Evolutionary conservation across 176 grass and related monocot genomes (phyloP), one percentile per base, ranked within the genome.

Genomic region (Carex scoparia): DNA sequence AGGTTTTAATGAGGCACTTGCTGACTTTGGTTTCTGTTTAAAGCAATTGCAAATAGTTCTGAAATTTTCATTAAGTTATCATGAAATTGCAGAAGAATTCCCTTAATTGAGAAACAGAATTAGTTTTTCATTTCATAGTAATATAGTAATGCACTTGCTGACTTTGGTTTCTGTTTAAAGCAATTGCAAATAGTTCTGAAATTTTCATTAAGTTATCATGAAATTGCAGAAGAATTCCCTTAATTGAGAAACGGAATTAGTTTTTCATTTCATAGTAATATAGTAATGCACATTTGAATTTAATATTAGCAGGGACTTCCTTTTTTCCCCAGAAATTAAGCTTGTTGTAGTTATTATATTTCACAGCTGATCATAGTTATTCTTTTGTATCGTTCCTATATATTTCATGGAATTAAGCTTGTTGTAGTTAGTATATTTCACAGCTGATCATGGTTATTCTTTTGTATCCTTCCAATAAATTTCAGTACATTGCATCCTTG

Each of bases 401-500:
- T 81, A 64, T 84, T 86, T 71, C 12, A 48, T 76, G 73, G 13
- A 15, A 77, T 77, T 77, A 55, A 76, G 46, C 10, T 7, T 77
- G 15, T 76, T 32, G 12, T 10, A 56, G 27, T 77, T 56, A 31
- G 16, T 19, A 11, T 55, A 55, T 28, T 74, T 51, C 9, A 16
- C 18, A 51, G 16, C 42, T 74, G 44, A 74, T 51, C 69, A 74
- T 51, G 13, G 9, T 46, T 81, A 11, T 81, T 74, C 28, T 38
- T 81, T 35, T 81, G 44, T 7, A 23, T 37, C 2, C 84, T 46
- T 71, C 74, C 42, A 23, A 27, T 77, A 15, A 84, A 64, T 86
- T 86, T 71, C 37, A 98, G 97, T 99, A 99, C 55, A 91, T 99
- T 73, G 89, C 93, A 0, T 99, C 97, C 2, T 77, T 99, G 31